phyloP scores from a whole-genome alignment of 2,329 filamentous ascomycete species.

The Fusarium sarcochroum region DNA sequence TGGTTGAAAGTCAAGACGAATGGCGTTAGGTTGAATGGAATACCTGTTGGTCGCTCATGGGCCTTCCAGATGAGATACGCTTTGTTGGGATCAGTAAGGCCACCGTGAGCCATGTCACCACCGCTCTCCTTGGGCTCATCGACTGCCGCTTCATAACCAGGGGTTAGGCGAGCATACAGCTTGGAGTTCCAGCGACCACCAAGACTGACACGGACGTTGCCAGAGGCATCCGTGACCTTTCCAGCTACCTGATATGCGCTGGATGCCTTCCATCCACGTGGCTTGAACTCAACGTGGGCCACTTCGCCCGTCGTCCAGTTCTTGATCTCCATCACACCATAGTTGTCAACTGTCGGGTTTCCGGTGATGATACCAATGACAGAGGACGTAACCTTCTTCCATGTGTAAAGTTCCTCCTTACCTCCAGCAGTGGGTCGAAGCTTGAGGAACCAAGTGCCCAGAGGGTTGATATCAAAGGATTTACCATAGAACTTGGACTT shows the following conservation, averaged over 20 bases:
- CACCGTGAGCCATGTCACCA: conserved; percentile 61
- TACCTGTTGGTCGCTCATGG: conserved; percentile 82
- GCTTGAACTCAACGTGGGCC: conserved; percentile 92
- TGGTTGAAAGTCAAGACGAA: conserved; percentile 97
- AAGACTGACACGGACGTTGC: conserved; percentile 88
- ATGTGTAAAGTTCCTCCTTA: conserved; percentile 91
- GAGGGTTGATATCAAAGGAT: conserved; percentile 95
- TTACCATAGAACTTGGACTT: conserved; percentile 98
- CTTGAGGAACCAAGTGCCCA: conserved; percentile 96
- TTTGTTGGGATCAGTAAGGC: conserved; percentile 75
- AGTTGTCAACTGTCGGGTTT: conserved; percentile 97
- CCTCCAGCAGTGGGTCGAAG: conserved; percentile 82
- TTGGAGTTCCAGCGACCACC: conserved; percentile 98
- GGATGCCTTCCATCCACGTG: conserved; percentile 94
- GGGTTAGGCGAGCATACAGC: conserved; percentile 92
- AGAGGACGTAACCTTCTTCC: conserved; percentile 98
- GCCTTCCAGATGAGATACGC: conserved; percentile 96
- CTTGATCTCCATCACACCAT: conserved; percentile 96
- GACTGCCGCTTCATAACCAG: conserved; percentile 85
- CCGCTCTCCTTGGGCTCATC: conserved; percentile 65
- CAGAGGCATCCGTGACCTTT: conserved; percentile 83
- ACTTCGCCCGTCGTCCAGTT: conserved; percentile 96
- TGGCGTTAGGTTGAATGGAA: conserved; percentile 97
- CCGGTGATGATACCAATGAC: conserved; percentile 99
- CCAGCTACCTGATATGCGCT: conserved; percentile 91